Evolutionary conservation across 805 yeast species (phyloP), one percentile per base, ranked within the genome.

Genomic region (Lachancea dasiensis): DNA sequence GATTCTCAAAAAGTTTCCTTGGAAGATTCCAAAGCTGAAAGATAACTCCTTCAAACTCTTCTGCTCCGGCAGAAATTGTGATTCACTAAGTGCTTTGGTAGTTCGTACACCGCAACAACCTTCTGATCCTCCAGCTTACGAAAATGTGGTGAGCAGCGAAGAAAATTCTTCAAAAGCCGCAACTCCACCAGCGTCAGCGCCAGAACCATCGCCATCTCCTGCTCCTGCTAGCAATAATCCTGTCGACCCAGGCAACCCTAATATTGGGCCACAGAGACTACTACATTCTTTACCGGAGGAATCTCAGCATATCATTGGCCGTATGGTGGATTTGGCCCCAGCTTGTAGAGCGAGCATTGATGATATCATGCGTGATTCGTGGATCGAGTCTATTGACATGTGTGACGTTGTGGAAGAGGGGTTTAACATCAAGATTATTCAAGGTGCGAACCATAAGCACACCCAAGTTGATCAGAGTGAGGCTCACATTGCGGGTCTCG

Each of bases 401-500:
- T 89, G 97, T 62, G 72, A 83, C 3, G 73, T 78, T 21, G 55
- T 50, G 8, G 72, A 66, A 36, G 64, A 67, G 24, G 51, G 50
- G 23, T 49, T 65, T 21, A 68, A 70, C 39, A 68, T 64, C 25
- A 60, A 60, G 15, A 61, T 64, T 2, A 51, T 63, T 8, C 48
- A 49, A 16, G 75, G 78, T 15, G 60, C 66, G 6, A 79, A 77
- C 51, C 97, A 89, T 56, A 70, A 70, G 23, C 97, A 89, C 58
- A 86, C 96, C 1, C 76, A 75, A 47, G 97, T 89, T 35, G 95
- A 87, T 49, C 95, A 85, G 58, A 79, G 86, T 43, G 95, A 86
- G 50, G 97, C 97, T 0, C 97, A 89, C 60, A 89, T 89, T 64
- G 95, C 97, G 8, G 81, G 89, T 42, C 72, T 89, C 48, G 97